phyloP scores from a whole-genome alignment of 2,329 filamentous ascomycete genomes.

The Cercospora beticola region DNA sequence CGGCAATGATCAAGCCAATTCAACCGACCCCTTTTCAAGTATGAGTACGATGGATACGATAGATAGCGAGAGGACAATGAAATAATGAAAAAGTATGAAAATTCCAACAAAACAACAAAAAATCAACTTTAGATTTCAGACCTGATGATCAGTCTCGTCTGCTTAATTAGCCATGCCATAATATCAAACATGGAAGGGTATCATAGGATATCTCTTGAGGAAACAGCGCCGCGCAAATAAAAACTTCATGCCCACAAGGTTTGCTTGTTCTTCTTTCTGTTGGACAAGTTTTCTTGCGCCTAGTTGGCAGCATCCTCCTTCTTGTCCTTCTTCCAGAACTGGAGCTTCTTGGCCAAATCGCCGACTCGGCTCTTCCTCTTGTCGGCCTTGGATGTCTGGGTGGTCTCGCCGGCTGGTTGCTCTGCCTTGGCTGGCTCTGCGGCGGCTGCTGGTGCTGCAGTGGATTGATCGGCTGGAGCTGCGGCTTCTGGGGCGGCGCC shows the following conservation, averaged over 20 bases:
- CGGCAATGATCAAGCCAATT: background rate
- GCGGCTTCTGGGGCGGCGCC: slow-evolving; percentile 1
- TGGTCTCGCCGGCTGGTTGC: slow-evolving; percentile 5
- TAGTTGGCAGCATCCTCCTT: slow-evolving; percentile 8
- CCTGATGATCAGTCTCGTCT: background rate
- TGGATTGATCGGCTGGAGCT: background rate
- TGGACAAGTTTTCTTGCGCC: background rate
- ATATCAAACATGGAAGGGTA: slow-evolving; percentile 12
- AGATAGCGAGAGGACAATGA: background rate
- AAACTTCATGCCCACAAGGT: background rate
- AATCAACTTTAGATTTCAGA: background rate
- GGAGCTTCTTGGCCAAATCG: slow-evolving; percentile 15
- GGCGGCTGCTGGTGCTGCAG: slow-evolving; percentile 3
- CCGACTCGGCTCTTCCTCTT: slow-evolving; percentile 12
- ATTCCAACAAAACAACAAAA: background rate
- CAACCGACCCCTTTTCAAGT: background rate
- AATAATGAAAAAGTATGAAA: background rate
- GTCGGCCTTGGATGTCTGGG: slow-evolving; percentile 5
- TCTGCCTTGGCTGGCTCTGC: slow-evolving; percentile 1
- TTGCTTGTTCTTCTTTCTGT: background rate
- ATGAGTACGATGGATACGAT: background rate
- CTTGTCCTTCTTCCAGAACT: slow-evolving; percentile 19
- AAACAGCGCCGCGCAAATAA: background rate
- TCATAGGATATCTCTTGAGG: slow-evolving; percentile 6
- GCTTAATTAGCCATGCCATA: slow-evolving; percentile 1